Percentiles rank a stretch among this genome's conserved stretches.
These are phyloP conservation scores for Graphium sp. DNA, from an alignment of 2,329 filamentous ascomycete species.

Conservation along the genomic window DNA sequence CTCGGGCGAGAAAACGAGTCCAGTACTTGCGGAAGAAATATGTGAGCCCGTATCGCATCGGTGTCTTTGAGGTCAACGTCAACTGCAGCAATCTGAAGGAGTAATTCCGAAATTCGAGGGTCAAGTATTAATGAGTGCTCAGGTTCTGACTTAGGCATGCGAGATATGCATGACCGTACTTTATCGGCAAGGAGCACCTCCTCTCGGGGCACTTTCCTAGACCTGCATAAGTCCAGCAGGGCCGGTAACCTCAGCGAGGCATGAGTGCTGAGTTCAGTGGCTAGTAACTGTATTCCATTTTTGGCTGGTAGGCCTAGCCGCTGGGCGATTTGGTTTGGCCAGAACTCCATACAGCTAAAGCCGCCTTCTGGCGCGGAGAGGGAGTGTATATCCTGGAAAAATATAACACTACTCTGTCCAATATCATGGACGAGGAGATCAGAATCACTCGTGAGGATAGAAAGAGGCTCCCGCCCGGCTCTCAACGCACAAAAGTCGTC, in stretches of 20 bases:
- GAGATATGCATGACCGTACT: no score
- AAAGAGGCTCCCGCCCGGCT: constrained; percentile 29
- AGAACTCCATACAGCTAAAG: constrained; percentile 12
- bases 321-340: constrained; percentile 18
- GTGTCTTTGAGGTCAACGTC: constrained; percentile 6
- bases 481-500: constrained; percentile 62
- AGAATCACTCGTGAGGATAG: constrained; percentile 69
- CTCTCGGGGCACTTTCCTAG: no score
- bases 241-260: no score
- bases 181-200: no score
- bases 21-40: constrained; percentile 50
- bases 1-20: constrained; percentile 37
- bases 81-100: constrained; percentile 14
- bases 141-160: no score
- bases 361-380: constrained; percentile 9
- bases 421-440: constrained; percentile 67
- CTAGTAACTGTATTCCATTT: no score
- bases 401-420: constrained; percentile 45
- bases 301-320: constrained; percentile 23
- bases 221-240: no score
- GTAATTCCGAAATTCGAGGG: constrained; percentile 20
- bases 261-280: no score
- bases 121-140: no score
- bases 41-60: constrained; percentile 12
- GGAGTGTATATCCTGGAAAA: constrained; percentile 52